phyloP scores from a whole-genome alignment of 768 basidiomycete genomes.

The Lactarius trivialis region DNA sequence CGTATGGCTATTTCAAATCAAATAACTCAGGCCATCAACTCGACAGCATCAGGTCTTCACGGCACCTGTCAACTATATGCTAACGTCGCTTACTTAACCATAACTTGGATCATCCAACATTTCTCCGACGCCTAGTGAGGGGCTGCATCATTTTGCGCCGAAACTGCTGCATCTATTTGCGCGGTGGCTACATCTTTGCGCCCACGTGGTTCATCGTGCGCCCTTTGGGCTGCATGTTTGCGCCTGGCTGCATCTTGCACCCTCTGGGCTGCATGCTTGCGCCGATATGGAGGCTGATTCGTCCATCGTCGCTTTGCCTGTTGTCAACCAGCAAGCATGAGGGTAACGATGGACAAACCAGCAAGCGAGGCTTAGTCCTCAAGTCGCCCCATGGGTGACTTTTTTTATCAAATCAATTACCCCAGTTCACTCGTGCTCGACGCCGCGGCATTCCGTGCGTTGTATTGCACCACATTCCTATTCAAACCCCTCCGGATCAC shows the following conservation, averaged over 20 bases:
- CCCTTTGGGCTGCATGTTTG: not conserved
- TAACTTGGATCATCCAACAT: not conserved
- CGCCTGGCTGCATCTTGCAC: not conserved
- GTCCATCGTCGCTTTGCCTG: not conserved
- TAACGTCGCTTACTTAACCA: not conserved
- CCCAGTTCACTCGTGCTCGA: not conserved
- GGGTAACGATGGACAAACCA: not conserved
- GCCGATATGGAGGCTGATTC: not conserved
- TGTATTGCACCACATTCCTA: not conserved
- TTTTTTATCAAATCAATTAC: not conserved
- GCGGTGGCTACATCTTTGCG: no score
- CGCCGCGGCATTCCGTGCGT: not conserved
- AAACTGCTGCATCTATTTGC: no score
- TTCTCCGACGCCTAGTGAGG: not conserved
- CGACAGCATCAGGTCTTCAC: not conserved
- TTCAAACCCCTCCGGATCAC: not conserved
- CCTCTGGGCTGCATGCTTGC: no score
- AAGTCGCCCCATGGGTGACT: not conserved
- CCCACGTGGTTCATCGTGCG: no score
- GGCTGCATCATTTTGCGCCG: no score
- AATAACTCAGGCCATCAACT: constrained; percentile 13
- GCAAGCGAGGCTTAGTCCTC: not conserved
- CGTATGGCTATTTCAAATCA: constrained; percentile 15
- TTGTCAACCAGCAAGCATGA: not conserved
- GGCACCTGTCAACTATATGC: not conserved